Evolutionary conservation across 306 rosid genomes (phyloP).

Genomic region (Vigna radiata): DNA sequence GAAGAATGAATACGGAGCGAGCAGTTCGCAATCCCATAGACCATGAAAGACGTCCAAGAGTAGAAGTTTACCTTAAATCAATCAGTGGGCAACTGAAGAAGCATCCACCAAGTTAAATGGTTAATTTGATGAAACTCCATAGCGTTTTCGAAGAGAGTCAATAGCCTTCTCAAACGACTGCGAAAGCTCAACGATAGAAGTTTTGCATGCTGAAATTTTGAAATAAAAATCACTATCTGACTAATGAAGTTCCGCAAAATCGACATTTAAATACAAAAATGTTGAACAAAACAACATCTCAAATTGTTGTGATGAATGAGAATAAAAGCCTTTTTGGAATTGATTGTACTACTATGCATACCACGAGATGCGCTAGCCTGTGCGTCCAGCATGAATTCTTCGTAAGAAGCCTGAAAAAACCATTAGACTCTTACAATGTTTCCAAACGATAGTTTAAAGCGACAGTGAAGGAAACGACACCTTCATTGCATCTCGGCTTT

Average conservation of each 20-base stretch:
- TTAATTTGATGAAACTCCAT: slow-evolving; percentile 68
- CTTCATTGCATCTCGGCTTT: slow-evolving; percentile 84
- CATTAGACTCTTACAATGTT: neutral
- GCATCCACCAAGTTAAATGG: slow-evolving; percentile 27
- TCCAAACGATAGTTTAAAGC: slow-evolving; percentile 19
- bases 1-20: slow-evolving; percentile 7
- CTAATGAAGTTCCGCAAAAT: neutral
- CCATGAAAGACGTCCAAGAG: slow-evolving; percentile 17
- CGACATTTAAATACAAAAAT: too few species aligned
- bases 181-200: slow-evolving; percentile 69
- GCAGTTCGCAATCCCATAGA: slow-evolving; percentile 9
- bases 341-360: slow-evolving; percentile 42
- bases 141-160: slow-evolving; percentile 68
- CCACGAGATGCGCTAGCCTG: slow-evolving; percentile 78
- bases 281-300: neutral
- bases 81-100: slow-evolving; percentile 24
- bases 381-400: slow-evolving; percentile 75
- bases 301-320: neutral
- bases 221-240: slow-evolving; percentile 27
- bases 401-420: slow-evolving; percentile 72
- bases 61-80: slow-evolving; percentile 46
- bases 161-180: slow-evolving; percentile 77
- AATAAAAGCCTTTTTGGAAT: neutral
- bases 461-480: slow-evolving; percentile 44
- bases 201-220: slow-evolving; percentile 70